Evolutionary conservation across 75 land plant genomes (phyloP), one percentile per base, ranked within the genome.

Genomic region (Pseudotsuga menziesii): DNA sequence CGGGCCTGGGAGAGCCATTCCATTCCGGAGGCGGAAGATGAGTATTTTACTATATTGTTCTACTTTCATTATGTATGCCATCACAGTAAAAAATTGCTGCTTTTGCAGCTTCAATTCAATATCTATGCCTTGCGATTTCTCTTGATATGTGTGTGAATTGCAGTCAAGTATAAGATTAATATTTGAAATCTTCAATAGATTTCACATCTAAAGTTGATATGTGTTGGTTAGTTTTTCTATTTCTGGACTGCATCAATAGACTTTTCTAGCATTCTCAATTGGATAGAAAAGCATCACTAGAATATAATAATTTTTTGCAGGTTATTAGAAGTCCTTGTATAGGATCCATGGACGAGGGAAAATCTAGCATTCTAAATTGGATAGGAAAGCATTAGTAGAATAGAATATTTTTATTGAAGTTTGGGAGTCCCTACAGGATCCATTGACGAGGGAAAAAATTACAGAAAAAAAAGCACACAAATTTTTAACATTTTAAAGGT

Each of bases 41-140:
- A 69, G 48, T 64, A 48, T 64, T 17, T 32, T 64, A 64, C 41
- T 64, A 17, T 64, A 32, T 32, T 64, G 32, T 32, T 64, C 39
- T 64, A 17, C 41, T 64, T 64, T 36, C 35, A 64, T 32, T 64
- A 64, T 64, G 69, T 26, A 64, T 35, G 41, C 32, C 39, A 17
- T 64, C 35, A 35, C 69, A 29, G 19, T 64, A 16, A 69, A 39
- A 69, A 41, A 7, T 69, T 69, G 44, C 72, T 69, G 72, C 72
- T n/a, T 39, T 69, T 41, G 72, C 44, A 69, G 72, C 72, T 69
- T 69, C 72, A 69, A 39, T 69, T 69, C 72, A 35, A 69, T 69
- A 35, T 69, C 20, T 64, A 64, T 35, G 19, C 39, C 69, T 64
- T 29, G 32, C 16, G 7, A 64, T 29, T 5, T 17, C 69, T 32